Percentiles rank a stretch among this genome's conserved stretches.
phyloP scores from a whole-genome alignment of 164 flowering plant species.

The Tetracentron sinense region DNA sequence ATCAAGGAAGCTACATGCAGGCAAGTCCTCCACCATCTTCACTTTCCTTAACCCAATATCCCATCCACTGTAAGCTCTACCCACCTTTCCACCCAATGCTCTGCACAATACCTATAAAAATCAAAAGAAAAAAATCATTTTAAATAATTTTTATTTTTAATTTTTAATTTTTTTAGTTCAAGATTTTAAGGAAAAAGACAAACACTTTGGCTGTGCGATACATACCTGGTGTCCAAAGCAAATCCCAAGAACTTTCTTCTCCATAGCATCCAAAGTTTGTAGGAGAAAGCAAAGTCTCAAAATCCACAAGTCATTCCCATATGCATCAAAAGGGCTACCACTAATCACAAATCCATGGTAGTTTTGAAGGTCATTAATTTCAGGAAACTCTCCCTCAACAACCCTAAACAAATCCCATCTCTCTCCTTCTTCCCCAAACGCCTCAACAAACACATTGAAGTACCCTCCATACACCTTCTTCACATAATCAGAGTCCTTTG shows the following conservation, averaged over 20 bases:
- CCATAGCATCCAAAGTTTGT: too few species aligned
- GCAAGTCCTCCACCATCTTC: constrained; percentile 35
- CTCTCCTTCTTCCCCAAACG: constrained; percentile 68
- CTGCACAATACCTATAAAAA: constrained; percentile 68
- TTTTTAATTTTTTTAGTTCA: too few species aligned
- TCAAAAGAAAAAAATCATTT: too few species aligned
- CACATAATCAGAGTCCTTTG: constrained; percentile 73
- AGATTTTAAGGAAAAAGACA: too few species aligned
- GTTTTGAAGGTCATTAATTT: constrained; percentile 36
- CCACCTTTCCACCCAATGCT: constrained; percentile 71
- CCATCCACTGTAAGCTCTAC: constrained; percentile 57
- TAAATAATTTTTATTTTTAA: too few species aligned
- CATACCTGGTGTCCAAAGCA: too few species aligned
- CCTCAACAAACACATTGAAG: constrained; percentile 78
- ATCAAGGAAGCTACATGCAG: constrained; percentile 18
- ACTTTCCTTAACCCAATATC: constrained; percentile 69
- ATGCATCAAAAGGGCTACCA: constrained; percentile 78
- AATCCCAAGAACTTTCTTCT: too few species aligned
- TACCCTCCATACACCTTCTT: constrained; percentile 78
- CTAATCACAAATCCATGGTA: constrained; percentile 75
- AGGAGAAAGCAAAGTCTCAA: too few species aligned
- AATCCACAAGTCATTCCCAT: too few species aligned
- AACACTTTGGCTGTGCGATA: too few species aligned
- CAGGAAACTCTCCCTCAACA: constrained; percentile 76
- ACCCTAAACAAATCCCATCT: too few species aligned